Conservation (phyloP, 1,284 basidiomycete species). For the Irpex sp. region DNA sequence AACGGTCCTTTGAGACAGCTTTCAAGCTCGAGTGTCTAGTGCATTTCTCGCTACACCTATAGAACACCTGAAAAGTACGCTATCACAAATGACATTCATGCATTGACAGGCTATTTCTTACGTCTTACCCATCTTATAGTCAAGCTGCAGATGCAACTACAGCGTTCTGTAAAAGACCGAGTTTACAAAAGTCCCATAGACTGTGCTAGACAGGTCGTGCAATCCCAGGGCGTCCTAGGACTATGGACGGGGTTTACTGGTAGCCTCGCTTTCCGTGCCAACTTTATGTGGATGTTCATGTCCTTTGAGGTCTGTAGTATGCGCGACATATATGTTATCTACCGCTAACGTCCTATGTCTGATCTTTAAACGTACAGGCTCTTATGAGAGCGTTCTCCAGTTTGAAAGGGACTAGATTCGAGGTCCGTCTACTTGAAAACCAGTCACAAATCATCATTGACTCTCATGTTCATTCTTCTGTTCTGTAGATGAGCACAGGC, state of each 20-base stretch:
- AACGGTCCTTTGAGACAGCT: not conserved
- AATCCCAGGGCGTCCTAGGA: conserved; percentile 52
- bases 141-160: conserved; percentile 73
- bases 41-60: conserved; percentile 69
- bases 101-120: conserved; percentile 1
- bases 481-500: conserved; percentile 52
- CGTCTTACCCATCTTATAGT: conserved; percentile 33
- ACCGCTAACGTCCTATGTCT: not conserved
- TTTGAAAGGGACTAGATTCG: conserved; percentile 49
- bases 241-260: conserved; percentile 66
- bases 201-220: conserved; percentile 52
- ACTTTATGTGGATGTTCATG: conserved; percentile 70
- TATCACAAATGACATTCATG: not conserved
- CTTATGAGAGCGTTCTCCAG: conserved; percentile 56
- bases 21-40: conserved; percentile 28
- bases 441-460: too few species aligned
- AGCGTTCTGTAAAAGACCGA: conserved; percentile 49
- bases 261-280: conserved; percentile 57
- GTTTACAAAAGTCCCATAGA: conserved; percentile 66
- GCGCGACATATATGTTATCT: not conserved
- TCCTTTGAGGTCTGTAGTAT: conserved; percentile 48
- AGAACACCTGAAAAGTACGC: conserved; percentile 65
- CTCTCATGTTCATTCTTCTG: too few species aligned
- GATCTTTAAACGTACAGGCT: conserved; percentile 30
- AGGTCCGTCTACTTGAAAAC: too few species aligned